These are phyloP conservation scores for Candida nemodendra DNA, from an alignment of 805 yeast genomes.

Conservation along the genomic window DNA sequence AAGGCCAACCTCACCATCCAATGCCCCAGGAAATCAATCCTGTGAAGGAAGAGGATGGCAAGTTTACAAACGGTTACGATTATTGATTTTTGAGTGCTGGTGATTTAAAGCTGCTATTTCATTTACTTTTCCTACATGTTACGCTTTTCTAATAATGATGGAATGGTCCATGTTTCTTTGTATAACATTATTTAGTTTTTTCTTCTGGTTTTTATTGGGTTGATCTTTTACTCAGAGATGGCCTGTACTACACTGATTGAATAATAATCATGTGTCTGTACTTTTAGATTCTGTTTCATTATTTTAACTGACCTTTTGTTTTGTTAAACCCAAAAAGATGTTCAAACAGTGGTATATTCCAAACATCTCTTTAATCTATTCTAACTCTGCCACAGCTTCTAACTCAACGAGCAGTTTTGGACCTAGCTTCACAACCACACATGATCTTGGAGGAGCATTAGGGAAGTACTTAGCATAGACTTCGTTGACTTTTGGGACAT, in stretches of 20 bases:
- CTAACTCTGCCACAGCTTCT: slow-evolving; percentile 39
- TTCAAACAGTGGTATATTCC: not conserved
- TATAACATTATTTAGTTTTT: slow-evolving; percentile 1
- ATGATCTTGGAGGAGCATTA: slow-evolving; percentile 50
- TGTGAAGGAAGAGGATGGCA: slow-evolving; percentile 3
- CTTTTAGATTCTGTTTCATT: not conserved
- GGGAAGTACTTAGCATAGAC: slow-evolving; percentile 48
- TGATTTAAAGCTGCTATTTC: too few relatives aligned
- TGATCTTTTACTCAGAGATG: too few relatives aligned
- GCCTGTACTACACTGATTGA: not conserved
- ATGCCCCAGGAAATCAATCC: slow-evolving; percentile 8
- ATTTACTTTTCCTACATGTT: not conserved
- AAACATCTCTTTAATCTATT: slow-evolving; percentile 2
- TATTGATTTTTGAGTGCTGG: slow-evolving; percentile 1
- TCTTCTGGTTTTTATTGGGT: not conserved
- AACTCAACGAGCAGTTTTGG: slow-evolving; percentile 47
- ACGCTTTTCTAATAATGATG: slow-evolving; percentile 3
- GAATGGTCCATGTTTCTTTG: not conserved
- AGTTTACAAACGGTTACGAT: slow-evolving; percentile 9
- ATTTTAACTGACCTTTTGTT: slow-evolving; percentile 1
- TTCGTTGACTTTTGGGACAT: slow-evolving; percentile 43
- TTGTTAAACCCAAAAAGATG: too few relatives aligned
- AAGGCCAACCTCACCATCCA: slow-evolving; percentile 16
- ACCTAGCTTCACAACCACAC: slow-evolving; percentile 48
- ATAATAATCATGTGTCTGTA: not conserved